phyloP scores from a whole-genome alignment of 805 yeast genomes.

The Candida michaelii region DNA sequence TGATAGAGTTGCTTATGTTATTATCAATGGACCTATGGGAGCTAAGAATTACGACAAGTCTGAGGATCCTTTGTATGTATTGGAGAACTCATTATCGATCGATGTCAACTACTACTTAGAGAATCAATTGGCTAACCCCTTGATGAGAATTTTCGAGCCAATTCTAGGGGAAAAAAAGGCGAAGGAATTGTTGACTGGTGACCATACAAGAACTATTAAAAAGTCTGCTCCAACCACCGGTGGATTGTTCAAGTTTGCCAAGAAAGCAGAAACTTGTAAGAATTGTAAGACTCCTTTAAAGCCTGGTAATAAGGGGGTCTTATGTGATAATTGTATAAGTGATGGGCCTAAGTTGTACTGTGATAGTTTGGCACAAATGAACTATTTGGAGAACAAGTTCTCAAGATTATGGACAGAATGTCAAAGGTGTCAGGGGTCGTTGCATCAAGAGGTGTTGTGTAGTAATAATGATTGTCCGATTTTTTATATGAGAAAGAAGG shows the following conservation, averaged over 20 bases:
- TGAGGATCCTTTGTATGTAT: slow-evolving; percentile 91
- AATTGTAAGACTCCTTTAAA: slow-evolving; percentile 83
- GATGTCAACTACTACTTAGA: slow-evolving; percentile 93
- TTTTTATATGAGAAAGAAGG: slow-evolving; percentile 91
- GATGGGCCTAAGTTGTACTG: slow-evolving; percentile 82
- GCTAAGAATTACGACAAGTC: slow-evolving; percentile 93
- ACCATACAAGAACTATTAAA: slow-evolving; percentile 76
- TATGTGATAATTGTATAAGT: slow-evolving; percentile 77
- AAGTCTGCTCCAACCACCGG: slow-evolving; percentile 78
- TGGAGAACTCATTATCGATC: slow-evolving; percentile 89
- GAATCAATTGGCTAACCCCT: slow-evolving; percentile 89
- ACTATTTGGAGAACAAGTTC: slow-evolving; percentile 76
- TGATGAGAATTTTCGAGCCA: slow-evolving; percentile 92
- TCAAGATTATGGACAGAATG: slow-evolving; percentile 96
- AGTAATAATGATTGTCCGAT: slow-evolving; percentile 96
- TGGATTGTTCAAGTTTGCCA: slow-evolving; percentile 89
- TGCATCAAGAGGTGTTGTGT: slow-evolving; percentile 94
- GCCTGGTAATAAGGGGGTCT: slow-evolving; percentile 58
- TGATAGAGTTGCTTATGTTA: slow-evolving; percentile 97
- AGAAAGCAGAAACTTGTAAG: slow-evolving; percentile 83
- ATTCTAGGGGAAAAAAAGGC: slow-evolving; percentile 86
- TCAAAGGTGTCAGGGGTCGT: slow-evolving; percentile 93
- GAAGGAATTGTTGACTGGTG: slow-evolving; percentile 74
- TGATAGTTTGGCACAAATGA: slow-evolving; percentile 76
- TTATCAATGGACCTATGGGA: slow-evolving; percentile 65